These are phyloP conservation scores for Poteriospumella lacustris DNA, from an alignment of 108 stramenopile genomes.

Conservation along the genomic window DNA sequence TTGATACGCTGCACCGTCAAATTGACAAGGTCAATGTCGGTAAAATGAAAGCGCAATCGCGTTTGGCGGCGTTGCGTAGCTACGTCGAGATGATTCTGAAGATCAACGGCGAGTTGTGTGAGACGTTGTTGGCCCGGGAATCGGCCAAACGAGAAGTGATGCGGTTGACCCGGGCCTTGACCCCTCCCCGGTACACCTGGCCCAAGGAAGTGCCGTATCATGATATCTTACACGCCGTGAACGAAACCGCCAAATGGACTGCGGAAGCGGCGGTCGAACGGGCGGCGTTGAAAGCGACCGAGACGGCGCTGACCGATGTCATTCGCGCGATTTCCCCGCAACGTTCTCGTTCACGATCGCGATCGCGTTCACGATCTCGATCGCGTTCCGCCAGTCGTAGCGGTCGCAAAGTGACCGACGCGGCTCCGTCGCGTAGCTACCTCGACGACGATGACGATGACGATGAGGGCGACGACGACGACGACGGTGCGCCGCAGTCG, in stretches of 20 bases:
- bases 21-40: no score
- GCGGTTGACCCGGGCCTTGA: background rate
- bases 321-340: background rate
- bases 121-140: background rate
- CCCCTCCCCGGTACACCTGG: background rate
- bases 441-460: no score
- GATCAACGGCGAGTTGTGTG: background rate
- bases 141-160: background rate
- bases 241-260: background rate
- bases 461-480: no score
- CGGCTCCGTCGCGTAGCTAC: no score
- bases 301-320: background rate
- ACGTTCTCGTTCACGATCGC: background rate
- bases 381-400: no score
- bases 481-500: no score
- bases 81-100: background rate
- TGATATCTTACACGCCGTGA: background rate
- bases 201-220: background rate
- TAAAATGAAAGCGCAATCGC: background rate
- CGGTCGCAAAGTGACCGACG: no score
- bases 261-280: background rate
- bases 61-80: background rate
- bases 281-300: background rate
- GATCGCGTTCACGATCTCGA: background rate
- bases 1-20: background rate